A percentile compares a stretch with the other conserved stretches of the same genome.
These are phyloP conservation scores for Knoxdaviesia capensis DNA, from an alignment of 2,329 filamentous ascomycete species.

Conservation along the genomic window DNA sequence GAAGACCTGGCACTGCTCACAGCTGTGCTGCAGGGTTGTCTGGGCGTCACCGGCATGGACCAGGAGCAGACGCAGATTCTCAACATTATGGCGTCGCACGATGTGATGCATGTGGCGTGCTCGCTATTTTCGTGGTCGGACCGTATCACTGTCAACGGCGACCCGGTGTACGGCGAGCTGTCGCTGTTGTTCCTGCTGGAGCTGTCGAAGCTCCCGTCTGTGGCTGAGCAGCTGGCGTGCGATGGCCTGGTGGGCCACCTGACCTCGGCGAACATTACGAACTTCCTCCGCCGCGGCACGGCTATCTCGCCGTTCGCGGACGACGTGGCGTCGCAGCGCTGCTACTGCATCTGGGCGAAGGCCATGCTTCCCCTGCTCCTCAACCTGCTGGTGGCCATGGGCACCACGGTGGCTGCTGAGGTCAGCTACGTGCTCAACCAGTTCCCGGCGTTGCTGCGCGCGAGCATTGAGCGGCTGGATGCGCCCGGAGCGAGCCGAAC, in stretches of 20 bases:
- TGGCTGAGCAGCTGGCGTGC: constrained; percentile 80
- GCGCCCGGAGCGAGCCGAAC: constrained; percentile 34
- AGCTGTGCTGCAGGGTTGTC: constrained; percentile 66
- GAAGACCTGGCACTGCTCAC: constrained; percentile 77
- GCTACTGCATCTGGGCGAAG: constrained; percentile 79
- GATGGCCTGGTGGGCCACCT: constrained; percentile 68
- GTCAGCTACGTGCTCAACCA: constrained; percentile 75
- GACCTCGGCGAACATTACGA: constrained; percentile 58
- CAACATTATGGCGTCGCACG: constrained; percentile 48
- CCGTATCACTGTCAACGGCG: constrained; percentile 52
- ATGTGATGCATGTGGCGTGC: constrained; percentile 60
- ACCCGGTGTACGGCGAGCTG: constrained; percentile 88
- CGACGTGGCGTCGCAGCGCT: constrained; percentile 42
- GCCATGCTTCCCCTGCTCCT: constrained; percentile 75
- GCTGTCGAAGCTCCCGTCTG: constrained; percentile 56
- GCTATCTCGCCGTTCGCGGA: constrained; percentile 60
- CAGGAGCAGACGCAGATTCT: constrained; percentile 52
- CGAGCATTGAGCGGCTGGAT: constrained; percentile 55
- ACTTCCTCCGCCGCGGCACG: constrained; percentile 49
- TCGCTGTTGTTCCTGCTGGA: constrained; percentile 75
- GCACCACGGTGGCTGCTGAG: constrained; percentile 64
- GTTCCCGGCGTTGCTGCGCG: constrained; percentile 59
- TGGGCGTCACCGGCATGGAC: constrained; percentile 59
- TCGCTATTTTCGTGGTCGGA: constrained; percentile 92
- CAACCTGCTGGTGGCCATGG: constrained; percentile 69